These are phyloP conservation scores for Fusarium scirpi DNA, from an alignment of 2,329 filamentous ascomycete species.

Conservation along the genomic window DNA sequence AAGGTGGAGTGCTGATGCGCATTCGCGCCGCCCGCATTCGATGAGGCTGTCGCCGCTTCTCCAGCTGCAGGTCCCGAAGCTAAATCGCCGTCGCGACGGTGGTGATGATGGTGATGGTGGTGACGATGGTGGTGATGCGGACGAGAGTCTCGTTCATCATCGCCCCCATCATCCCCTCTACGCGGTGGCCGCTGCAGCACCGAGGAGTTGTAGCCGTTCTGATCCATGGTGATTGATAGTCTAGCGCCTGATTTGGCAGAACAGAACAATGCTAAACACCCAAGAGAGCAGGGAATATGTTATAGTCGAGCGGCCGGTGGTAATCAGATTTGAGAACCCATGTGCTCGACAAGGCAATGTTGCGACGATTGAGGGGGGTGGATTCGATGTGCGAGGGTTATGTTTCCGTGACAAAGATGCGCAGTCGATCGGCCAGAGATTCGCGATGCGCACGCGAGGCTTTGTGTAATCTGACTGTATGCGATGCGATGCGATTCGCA, in stretches of 20 bases:
- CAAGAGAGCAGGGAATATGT: constrained; percentile 32
- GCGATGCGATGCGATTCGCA: constrained; percentile 40
- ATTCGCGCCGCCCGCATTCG: constrained; percentile 45
- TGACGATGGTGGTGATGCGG: constrained; percentile 52
- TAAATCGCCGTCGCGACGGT: constrained; percentile 58
- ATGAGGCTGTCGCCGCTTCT: constrained; percentile 40
- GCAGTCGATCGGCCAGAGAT: constrained; percentile 38
- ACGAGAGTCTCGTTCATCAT: constrained; percentile 51
- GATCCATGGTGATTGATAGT: constrained; percentile 56
- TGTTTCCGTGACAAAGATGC: constrained; percentile 26
- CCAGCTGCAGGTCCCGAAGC: constrained; percentile 29
- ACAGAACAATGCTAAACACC: constrained; percentile 28
- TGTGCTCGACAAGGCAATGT: constrained; percentile 42
- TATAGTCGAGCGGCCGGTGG: constrained; percentile 37
- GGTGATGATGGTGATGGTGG: constrained; percentile 52
- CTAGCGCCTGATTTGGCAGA: constrained; percentile 30
- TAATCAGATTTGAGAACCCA: constrained; percentile 44
- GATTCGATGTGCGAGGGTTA: constrained; percentile 31
- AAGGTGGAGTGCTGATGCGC: constrained; percentile 59
- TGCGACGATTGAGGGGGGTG: constrained; percentile 35
- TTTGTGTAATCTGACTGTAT: constrained; percentile 20
- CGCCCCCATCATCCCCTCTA: constrained; percentile 56
- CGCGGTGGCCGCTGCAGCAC: constrained; percentile 59
- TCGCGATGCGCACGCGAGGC: constrained; percentile 48
- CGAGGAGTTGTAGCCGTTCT: constrained; percentile 61